A percentile compares a stretch with the other conserved stretches of the same genome.
Conservation (phyloP, 2,329 filamentous ascomycete genomes). For the Cyclaneusma minus region DNA sequence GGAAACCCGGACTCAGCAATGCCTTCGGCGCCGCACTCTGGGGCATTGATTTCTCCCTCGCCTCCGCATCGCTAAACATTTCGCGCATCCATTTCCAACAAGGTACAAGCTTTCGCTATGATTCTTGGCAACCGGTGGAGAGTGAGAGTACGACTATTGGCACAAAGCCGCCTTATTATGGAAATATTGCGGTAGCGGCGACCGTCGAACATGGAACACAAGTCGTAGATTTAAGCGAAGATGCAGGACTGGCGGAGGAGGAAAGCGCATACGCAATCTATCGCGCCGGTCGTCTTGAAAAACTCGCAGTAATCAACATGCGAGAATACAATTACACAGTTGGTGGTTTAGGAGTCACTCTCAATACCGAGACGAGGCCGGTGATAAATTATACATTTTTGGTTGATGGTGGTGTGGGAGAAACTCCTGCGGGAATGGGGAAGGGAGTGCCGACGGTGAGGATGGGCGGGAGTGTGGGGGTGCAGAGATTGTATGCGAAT, state of each 20-base stretch:
- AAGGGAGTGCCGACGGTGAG: slow-evolving; percentile 4
- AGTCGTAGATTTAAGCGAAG: slow-evolving; percentile 26
- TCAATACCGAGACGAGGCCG: slow-evolving; percentile 17
- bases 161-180: slow-evolving; percentile 50
- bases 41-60: slow-evolving; percentile 46
- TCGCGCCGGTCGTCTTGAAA: slow-evolving; percentile 24
- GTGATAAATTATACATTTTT: slow-evolving; percentile 26
- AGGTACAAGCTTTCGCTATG: slow-evolving; percentile 47
- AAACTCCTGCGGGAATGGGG: too few relatives aligned
- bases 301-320: slow-evolving; percentile 42
- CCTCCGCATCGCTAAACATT: slow-evolving; percentile 38
- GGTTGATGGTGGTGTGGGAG: too few relatives aligned
- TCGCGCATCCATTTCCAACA: slow-evolving; percentile 46
- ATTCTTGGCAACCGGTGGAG: slow-evolving; percentile 41
- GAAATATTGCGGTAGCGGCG: slow-evolving; percentile 39
- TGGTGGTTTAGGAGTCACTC: slow-evolving; percentile 19
- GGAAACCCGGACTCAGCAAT: slow-evolving; percentile 44
- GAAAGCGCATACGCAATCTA: slow-evolving; percentile 43
- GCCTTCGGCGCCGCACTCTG: slow-evolving; percentile 50
- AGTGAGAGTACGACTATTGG: slow-evolving; percentile 33
- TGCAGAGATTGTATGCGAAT: slow-evolving; percentile 40
- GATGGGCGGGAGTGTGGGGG: slow-evolving; percentile 13
- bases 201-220: slow-evolving; percentile 28
- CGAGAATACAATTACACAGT: slow-evolving; percentile 40
- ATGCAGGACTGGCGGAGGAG: slow-evolving; percentile 17